These are phyloP conservation scores for Globisporangium cystogenes DNA, from an alignment of 352 stramenopile genomes.

Conservation along the genomic window DNA sequence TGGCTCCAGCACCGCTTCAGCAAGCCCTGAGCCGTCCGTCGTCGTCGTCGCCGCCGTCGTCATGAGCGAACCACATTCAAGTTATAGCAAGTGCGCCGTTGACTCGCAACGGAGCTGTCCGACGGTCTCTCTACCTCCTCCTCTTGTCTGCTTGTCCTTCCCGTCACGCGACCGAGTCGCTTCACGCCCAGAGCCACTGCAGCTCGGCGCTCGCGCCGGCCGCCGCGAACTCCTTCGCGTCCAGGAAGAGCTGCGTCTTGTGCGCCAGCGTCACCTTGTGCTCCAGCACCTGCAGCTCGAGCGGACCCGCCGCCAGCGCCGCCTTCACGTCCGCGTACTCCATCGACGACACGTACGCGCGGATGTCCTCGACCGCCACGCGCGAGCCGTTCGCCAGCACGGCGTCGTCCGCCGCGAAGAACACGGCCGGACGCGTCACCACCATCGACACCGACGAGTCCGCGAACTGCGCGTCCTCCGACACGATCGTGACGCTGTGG, in stretches of 20 bases:
- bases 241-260: constrained; percentile 66
- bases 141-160: too few relatives aligned
- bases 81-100: not conserved
- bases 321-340: constrained; percentile 75
- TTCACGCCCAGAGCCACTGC: constrained; percentile 34
- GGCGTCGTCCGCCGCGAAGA: constrained; percentile 42
- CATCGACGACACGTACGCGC: constrained; percentile 71
- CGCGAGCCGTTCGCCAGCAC: constrained; percentile 39
- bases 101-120: not conserved
- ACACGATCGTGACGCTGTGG: constrained; percentile 65
- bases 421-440: constrained; percentile 64
- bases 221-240: constrained; percentile 63
- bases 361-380: constrained; percentile 42
- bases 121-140: not conserved
- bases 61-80: not conserved
- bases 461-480: constrained; percentile 62
- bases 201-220: constrained; percentile 30
- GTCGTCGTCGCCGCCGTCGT: not conserved
- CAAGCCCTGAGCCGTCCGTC: constrained; percentile 1
- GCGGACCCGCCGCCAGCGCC: constrained; percentile 24
- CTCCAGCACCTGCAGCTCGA: constrained; percentile 38
- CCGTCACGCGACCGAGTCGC: too few relatives aligned
- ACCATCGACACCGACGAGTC: constrained; percentile 64
- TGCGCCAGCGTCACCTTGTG: constrained; percentile 45
- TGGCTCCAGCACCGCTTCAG: constrained; percentile 68